Base-by-base conservation (phyloP, 495 filamentous ascomycete species). In the Hypoxylon crocopeplum region DNA sequence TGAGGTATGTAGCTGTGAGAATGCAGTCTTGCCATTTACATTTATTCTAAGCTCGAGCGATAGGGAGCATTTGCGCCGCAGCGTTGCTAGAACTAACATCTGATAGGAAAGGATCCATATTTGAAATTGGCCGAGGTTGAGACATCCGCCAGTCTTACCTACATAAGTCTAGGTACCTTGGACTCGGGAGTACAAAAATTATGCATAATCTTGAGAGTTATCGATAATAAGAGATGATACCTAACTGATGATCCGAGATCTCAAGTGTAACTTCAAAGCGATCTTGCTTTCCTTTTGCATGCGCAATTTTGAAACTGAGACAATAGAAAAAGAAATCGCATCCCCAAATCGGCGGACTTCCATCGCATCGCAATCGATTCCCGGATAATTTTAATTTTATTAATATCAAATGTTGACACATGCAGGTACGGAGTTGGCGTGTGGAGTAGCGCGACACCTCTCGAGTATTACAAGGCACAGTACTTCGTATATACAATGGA, bases 41-140 rank as follows among this genome's bases (percentile, higher is more conserved):
- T n/a, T n/a, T n/a, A n/a, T n/a, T n/a, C n/a, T n/a, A n/a, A n/a
- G n/a, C n/a, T n/a, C n/a, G n/a, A n/a, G n/a, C n/a, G n/a, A n/a
- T n/a, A n/a, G n/a, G n/a, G n/a, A n/a, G n/a, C n/a, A n/a, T n/a
- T n/a, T n/a, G n/a, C n/a, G n/a, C n/a, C n/a, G n/a, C n/a, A n/a
- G n/a, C n/a, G n/a, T n/a, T n/a, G n/a, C n/a, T n/a, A n/a, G n/a
- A n/a, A n/a, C n/a, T n/a, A n/a, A n/a, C n/a, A n/a, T n/a, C n/a
- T 12, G 40, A 32, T 17, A 27, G 42, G 6, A 30, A 12, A 36
- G 45, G 21, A 19, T 34, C 59, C 59, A 63, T 63, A 48, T 48
- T 63, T 57, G 8, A 41, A 16, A 57, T 63, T 56, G 59, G 41
- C 53, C 59, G 53, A 57, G 59, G 59, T 52, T 40, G n/a, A n/a